These are phyloP conservation scores for Neurospora pannonica DNA, from an alignment of 495 filamentous ascomycete species.

Conservation along the genomic window DNA sequence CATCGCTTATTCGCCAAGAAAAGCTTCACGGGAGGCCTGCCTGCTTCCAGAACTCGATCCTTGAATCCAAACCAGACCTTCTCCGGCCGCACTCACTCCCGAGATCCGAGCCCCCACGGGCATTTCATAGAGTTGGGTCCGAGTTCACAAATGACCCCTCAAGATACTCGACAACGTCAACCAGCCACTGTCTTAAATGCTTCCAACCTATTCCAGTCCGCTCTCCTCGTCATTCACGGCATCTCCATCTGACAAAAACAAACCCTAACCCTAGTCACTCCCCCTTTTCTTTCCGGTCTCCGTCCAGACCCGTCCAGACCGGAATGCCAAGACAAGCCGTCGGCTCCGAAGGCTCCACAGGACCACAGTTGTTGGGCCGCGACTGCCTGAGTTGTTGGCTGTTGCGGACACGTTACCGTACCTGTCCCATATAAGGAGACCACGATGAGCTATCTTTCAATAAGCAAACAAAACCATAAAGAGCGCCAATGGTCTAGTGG, in stretches of 20 bases:
- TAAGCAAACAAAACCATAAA: background rate
- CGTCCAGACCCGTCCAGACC: background rate
- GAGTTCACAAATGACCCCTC: background rate
- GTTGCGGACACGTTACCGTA: background rate
- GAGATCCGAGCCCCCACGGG: background rate
- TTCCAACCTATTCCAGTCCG: too few species aligned
- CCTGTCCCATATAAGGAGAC: background rate
- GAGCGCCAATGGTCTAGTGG: background rate
- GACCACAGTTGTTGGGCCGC: background rate
- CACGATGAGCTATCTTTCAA: background rate
- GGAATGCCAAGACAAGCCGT: background rate
- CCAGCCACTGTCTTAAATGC: too few species aligned
- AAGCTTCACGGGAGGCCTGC: background rate
- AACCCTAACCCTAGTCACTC: background rate
- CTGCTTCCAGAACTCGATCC: background rate
- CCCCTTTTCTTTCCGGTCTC: background rate
- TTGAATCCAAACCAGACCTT: background rate
- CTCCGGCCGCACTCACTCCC: background rate
- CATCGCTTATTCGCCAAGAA: background rate
- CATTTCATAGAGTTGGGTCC: background rate
- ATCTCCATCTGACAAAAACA: background rate
- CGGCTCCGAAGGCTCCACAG: background rate
- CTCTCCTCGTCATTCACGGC: background rate
- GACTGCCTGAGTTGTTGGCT: background rate
- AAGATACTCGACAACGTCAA: too few species aligned